Evolutionary conservation across 2,329 filamentous ascomycete genomes (phyloP).

Genomic region (Parafenestella ontariensis): DNA sequence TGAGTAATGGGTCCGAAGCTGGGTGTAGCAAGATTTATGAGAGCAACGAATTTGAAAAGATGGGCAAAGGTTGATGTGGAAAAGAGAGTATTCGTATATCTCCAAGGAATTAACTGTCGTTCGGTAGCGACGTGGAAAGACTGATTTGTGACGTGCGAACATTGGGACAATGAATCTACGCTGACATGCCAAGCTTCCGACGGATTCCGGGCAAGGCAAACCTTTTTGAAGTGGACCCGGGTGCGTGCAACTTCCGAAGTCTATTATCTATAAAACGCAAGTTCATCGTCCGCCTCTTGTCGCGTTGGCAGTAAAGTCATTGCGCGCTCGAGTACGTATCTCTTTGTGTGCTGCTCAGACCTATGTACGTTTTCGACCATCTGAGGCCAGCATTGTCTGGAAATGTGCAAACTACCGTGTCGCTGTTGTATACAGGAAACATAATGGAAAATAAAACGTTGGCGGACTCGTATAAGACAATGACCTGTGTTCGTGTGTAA

Average conservation of each 20-base stretch:
- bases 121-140: not conserved
- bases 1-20: not conserved
- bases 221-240: slow-evolving; percentile 5
- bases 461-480: too few species aligned
- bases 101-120: not conserved
- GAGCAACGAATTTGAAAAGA: not conserved
- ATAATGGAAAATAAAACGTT: too few species aligned
- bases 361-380: too few species aligned
- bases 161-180: slow-evolving; percentile 9
- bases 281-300: not conserved
- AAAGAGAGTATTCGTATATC: not conserved
- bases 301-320: too few species aligned
- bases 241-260: not conserved
- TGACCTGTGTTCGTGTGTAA: too few species aligned
- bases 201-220: slow-evolving; percentile 19
- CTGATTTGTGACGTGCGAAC: slow-evolving; percentile 6
- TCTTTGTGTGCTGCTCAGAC: too few species aligned
- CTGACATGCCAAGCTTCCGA: slow-evolving; percentile 33
- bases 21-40: not conserved
- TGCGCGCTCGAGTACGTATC: too few species aligned
- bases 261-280: not conserved
- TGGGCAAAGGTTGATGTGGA: not conserved
- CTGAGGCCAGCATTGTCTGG: too few species aligned
- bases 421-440: too few species aligned
- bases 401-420: too few species aligned